Base-by-base conservation (phyloP, 2,329 filamentous ascomycete genomes). In the Nectriaceae sp. region DNA sequence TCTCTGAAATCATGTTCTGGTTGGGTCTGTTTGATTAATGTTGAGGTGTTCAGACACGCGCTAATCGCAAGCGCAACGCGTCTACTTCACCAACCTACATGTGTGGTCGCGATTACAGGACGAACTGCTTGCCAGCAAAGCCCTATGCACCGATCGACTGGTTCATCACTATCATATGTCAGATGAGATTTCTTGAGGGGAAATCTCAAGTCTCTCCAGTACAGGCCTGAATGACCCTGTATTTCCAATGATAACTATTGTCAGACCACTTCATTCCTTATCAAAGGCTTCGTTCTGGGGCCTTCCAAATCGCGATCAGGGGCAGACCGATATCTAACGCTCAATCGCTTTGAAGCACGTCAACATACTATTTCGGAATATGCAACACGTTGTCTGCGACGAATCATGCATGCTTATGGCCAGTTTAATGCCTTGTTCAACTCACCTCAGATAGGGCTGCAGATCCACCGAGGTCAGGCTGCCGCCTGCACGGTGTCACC, bases 381-480 rank as follows among this genome's bases (percentile, higher is more conserved):
- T 37, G 21, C 36, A 42, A 26, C 46, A 45, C 41, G 42, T 44
- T 47, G 19, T 29, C 29, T 22, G 6, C 38, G 22, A n/a, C 29
- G 31, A 21, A 20, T 39, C 22, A 4, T 5, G 8, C 37, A 33
- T 40, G 29, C 22, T 21, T 15, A 21, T 36, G 22, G 41, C 39
- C 3, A 8, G 21, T 45, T 37, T 18, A 11, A 37, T 37, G 6
- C 33, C 33, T 37, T 37, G 16, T 18, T 11, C 21, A 3, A 26
- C n/a, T 5, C 20, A 35, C 11, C 31, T 42, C 18, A 22, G 36
- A 40, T 41, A 49, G 37, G 42, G 42, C 47, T 46, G 38, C 21
- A 46, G 37, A 37, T 36, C 42, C 22, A n/a, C 39, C 13, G 33
- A 37, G 33, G 33, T 15, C 11, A 20, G 44, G 35, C 22, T 24